phyloP scores from a whole-genome alignment of 495 filamentous ascomycete species.

The Aspergillus avenaceus region DNA sequence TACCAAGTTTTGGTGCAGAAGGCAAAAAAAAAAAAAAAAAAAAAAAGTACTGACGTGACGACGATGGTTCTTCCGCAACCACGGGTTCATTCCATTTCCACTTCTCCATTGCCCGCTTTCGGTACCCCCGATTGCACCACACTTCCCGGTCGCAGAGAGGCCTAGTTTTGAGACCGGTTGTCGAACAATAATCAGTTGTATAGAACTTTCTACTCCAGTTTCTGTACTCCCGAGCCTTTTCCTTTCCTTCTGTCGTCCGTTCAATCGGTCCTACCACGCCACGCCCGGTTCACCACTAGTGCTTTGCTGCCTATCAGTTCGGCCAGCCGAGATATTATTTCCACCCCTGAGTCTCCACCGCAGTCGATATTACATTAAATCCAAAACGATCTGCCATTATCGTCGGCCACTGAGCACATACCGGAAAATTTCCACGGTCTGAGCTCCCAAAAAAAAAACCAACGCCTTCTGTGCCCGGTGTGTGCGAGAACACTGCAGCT shows the following conservation, averaged over 20 bases:
- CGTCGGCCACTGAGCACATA: too few relatives aligned
- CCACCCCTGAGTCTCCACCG: not conserved
- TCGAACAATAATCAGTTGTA: constrained; percentile 1
- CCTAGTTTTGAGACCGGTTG: not conserved
- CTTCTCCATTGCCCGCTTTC: constrained; percentile 11
- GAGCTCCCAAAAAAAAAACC: not conserved
- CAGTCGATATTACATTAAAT: not conserved
- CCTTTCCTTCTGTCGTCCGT: not conserved
- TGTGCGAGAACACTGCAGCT: not conserved
- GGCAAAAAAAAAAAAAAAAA: too few relatives aligned
- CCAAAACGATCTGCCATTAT: not conserved
- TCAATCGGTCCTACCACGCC: too few relatives aligned
- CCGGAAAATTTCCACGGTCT: too few relatives aligned
- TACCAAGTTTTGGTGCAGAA: too few relatives aligned
- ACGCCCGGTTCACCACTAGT: not conserved
- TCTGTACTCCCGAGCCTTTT: not conserved
- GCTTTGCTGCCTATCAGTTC: not conserved
- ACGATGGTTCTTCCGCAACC: constrained; percentile 3
- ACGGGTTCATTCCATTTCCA: constrained; percentile 3
- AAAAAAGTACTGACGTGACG: constrained; percentile 1
- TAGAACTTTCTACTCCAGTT: not conserved
- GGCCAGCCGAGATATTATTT: not conserved
- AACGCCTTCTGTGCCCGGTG: not conserved
- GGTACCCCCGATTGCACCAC: constrained; percentile 7
- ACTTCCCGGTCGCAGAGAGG: constrained; percentile 11